Conservation (phyloP, 352 stramenopile genomes). For the Phytophthora crassamura region DNA sequence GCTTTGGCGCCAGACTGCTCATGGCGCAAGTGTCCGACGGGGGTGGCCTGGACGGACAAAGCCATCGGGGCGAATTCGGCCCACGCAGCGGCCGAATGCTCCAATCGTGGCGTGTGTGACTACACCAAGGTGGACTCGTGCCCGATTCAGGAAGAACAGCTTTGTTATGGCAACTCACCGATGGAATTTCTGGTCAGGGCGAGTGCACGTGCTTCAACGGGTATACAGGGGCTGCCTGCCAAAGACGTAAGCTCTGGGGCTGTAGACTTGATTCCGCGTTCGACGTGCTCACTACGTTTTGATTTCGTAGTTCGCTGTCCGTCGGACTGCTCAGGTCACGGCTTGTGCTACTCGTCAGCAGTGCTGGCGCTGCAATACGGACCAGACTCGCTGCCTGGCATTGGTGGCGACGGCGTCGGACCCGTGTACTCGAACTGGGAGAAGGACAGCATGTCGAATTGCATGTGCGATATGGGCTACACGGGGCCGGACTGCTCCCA, state of each 20-base stretch:
- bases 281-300: no score
- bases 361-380: constrained; percentile 59
- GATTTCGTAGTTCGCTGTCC: constrained; percentile 53
- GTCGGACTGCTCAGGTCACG: constrained; percentile 68
- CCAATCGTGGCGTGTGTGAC: constrained; percentile 70
- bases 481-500: constrained; percentile 86
- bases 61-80: constrained; percentile 62
- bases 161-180: no score
- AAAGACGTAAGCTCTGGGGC: constrained; percentile 47
- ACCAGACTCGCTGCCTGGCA: constrained; percentile 40
- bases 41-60: constrained; percentile 83
- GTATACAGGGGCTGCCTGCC: constrained; percentile 65
- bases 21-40: constrained; percentile 67
- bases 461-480: constrained; percentile 87
- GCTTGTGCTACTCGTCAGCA: constrained; percentile 64
- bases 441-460: constrained; percentile 75
- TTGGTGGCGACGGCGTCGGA: constrained; percentile 51
- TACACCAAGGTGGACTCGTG: constrained; percentile 46
- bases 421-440: constrained; percentile 88
- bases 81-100: constrained; percentile 65
- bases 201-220: constrained; percentile 65
- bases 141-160: not conserved
- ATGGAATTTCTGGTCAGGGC: constrained; percentile 33
- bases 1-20: constrained; percentile 76
- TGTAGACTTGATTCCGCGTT: not conserved